phyloP scores from a whole-genome alignment of 768 basidiomycete genomes.

The Lactarius psammicola region DNA sequence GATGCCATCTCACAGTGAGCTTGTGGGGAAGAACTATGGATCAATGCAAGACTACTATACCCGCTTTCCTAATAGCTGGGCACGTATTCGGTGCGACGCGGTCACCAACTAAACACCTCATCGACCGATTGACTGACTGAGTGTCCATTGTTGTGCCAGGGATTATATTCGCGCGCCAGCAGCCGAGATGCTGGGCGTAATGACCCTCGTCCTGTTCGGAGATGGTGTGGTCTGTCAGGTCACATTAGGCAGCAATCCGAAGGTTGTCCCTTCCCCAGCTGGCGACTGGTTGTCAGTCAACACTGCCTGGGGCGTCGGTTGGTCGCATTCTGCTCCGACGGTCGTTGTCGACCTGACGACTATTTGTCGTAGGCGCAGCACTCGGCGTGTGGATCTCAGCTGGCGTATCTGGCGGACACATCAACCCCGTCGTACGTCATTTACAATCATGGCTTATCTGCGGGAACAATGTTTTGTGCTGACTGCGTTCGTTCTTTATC shows the following conservation, averaged over 20 bases:
- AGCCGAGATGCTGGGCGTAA: conserved; percentile 13
- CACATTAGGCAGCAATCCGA: conserved; percentile 12
- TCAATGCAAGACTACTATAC: conserved; percentile 4
- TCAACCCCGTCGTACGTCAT: conserved; percentile 36
- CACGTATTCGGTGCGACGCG: neutral
- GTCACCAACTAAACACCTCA: neutral
- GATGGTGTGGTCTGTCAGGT: conserved; percentile 23
- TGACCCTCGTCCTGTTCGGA: conserved; percentile 23
- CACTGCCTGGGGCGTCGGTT: conserved; percentile 26
- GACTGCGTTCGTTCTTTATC: neutral
- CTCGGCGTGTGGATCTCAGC: conserved; percentile 66
- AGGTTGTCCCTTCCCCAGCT: conserved; percentile 23
- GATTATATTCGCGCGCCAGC: conserved; percentile 16
- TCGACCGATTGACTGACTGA: neutral
- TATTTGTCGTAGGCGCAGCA: conserved; percentile 43
- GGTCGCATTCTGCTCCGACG: neutral
- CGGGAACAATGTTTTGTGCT: too few species aligned
- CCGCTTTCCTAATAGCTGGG: conserved; percentile 6
- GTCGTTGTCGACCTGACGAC: neutral
- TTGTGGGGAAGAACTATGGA: neutral
- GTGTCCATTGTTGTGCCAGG: neutral
- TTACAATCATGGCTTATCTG: neutral
- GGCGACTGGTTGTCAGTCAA: conserved; percentile 27
- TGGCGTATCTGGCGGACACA: conserved; percentile 68
- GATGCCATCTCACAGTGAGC: neutral